Evolutionary conservation across 768 basidiomycete genomes (phyloP), one percentile per base, ranked within the genome.

Genomic region (Boletus huronensis): DNA sequence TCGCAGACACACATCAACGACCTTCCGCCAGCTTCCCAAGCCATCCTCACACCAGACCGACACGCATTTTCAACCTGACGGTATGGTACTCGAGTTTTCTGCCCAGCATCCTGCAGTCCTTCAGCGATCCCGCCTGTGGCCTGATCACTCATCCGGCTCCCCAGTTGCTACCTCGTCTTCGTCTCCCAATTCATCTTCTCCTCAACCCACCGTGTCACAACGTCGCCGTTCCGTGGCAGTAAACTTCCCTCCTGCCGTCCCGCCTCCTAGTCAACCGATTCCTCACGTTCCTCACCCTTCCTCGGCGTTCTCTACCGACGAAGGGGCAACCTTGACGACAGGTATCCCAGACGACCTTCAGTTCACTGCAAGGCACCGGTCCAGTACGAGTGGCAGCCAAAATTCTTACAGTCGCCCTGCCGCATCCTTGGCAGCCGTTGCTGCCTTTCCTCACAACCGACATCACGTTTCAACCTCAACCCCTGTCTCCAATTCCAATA

Each of bases 251-350:
- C 87, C 88, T 6, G 80, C 84, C 36, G 83, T 74, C 3, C 88
- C 88, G 19, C 88, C 88, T 40, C 88, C 88, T 21, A 82, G 75
- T 63, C 80, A 83, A 61, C 88, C 88, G 46, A 90, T 90, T 54
- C 88, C 88, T 47, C 83, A 75, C 61, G 63, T 88, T 34, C 88
- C 88, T 38, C 60, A 67, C 17, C 60, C 70, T 29, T 62, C 68
- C 26, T 54, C 62, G 21, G 47, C 42, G 38, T 45, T 50, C 51
- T n/a, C 55, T 38, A 57, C 51, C 32, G 59, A 62, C 53, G 63
- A 59, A 21, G 67, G 63, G 26, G n/a, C 46, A 56, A 54, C 45
- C 54, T 66, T 56, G 38, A 53, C 54, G 26, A 52, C 53, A 54
- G 60, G 65, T 34, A 63, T 65, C 31, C 57, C 65, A 35, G 70